Base-by-base conservation (phyloP, 1,139 yeast species). In the Blastobotrys apis region DNA sequence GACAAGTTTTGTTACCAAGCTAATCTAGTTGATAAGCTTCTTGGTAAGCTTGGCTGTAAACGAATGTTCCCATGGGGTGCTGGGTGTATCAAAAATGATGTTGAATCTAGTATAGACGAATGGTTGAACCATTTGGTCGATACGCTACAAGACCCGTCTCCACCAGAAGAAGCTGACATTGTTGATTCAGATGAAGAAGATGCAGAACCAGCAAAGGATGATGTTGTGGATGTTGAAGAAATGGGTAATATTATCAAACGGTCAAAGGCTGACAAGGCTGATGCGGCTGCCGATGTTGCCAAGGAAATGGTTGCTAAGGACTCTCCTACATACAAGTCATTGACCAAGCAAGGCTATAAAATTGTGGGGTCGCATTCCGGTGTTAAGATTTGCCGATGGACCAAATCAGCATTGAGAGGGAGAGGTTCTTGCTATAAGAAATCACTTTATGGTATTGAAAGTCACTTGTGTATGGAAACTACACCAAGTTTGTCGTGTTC, bases 311-410 rank as follows among this genome's bases (percentile, higher is more conserved):
- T 88, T 41, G 87, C 95, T 3, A 76, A 82, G 53, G 81, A 84
- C 53, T 85, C 96, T 1, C 97, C 97, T 10, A 90, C 97, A 0
- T 88, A 69, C 63, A 86, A 84, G 51, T 81, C 94, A 15, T 71
- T 88, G 42, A 88, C 96, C 1, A 88, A 88, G 57, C 97, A 88
- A 66, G 97, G 97, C 0, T 88, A 88, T 57, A 84, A 94, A 0
- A 80, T 88, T 51, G 95, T 88, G 30, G 97, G 97, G 12, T 81
- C 94, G 0, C 97, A 88, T 58, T 86, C 95, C 0, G 97, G 97
- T 26, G 97, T 88, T 39, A 88, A 88, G 63, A 86, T 90, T 39
- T 88, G 97, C 62, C 77, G 97, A 58, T 88, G 97, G 97, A 88
- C 97, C 3, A 90, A 90, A 61, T 84, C 94, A 50, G 97, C 96